These are phyloP conservation scores for Curvularia sp. DNA, from an alignment of 2,329 filamentous ascomycete genomes.

Conservation along the genomic window DNA sequence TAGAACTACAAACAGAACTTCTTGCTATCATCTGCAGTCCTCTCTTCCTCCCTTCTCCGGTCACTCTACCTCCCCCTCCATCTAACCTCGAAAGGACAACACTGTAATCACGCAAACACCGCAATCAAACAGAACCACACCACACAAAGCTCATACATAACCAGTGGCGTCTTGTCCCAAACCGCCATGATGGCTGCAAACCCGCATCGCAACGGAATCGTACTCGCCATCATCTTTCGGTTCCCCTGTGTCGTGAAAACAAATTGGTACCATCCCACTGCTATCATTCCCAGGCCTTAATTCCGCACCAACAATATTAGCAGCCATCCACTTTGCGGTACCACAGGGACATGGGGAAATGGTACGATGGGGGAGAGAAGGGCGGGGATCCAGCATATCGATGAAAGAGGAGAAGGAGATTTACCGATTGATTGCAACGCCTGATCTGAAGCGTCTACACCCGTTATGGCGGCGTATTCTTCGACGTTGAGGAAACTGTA, in stretches of 20 bases:
- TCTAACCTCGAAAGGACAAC: background rate
- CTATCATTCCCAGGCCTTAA: constrained; percentile 20
- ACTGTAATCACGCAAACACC: constrained; percentile 4
- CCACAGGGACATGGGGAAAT: too few species aligned
- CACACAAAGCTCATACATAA: constrained; percentile 10
- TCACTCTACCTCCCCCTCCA: background rate
- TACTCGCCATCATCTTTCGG: constrained; percentile 14
- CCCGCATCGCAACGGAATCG: constrained; percentile 10
- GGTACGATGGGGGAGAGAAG: too few species aligned
- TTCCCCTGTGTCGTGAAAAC: constrained; percentile 20
- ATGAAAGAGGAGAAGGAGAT: too few species aligned
- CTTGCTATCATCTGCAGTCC: background rate
- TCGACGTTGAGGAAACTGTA: too few species aligned
- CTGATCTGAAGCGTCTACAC: too few species aligned
- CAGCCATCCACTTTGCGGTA: background rate
- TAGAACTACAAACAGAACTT: background rate
- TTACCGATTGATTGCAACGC: too few species aligned
- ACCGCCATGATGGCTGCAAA: constrained; percentile 13
- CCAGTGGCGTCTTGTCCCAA: constrained; percentile 10
- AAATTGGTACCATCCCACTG: constrained; percentile 24
- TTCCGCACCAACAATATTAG: too few species aligned
- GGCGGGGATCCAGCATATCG: too few species aligned
- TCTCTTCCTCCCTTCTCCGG: background rate
- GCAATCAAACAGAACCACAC: constrained; percentile 11
- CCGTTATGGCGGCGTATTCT: too few species aligned